Evolutionary conservation across 2,329 filamentous ascomycete species (phyloP), one percentile per base, ranked within the genome.

Genomic region (Chalaropsis thielavioides): DNA sequence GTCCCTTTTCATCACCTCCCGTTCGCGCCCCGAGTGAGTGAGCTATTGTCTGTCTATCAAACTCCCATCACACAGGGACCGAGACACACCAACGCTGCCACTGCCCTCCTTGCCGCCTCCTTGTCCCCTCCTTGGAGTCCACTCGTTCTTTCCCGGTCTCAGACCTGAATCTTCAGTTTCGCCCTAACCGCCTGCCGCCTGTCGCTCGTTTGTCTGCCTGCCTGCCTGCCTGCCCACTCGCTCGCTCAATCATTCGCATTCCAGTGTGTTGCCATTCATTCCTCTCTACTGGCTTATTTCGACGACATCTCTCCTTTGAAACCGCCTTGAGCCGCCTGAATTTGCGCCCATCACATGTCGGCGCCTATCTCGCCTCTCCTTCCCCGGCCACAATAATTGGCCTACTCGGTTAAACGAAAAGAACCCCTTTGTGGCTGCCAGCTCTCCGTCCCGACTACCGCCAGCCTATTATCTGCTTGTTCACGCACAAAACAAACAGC

Each of bases 271-370:
- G 3, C 13, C 11, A n/a, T 49, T n/a, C 44, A 56, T 31, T 56
- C 51, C 51, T 56, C 27, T 31, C 27, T 17, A 56, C 51, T 56
- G 51, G 51, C 51, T 56, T 56, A 56, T 56, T 56, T 56, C 51
- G 51, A 56, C 51, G 51, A 56, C 51, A 56, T 56, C 22, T 27
- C n/a, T 56, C 51, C 24, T 56, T 56, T 31, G 51, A 11, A 31
- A 56, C 41, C 22, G 31, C 31, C 31, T 31, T 15, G 11, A 56
- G 24, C 51, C 51, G 51, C 51, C 51, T 17, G 51, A n/a, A 15
- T 56, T 56, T 31, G 51, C 51, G 51, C 51, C 51, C 17, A 56
- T 17, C 19, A 27, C 22, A 6, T 17, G 51, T 31, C 15, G 51
- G 51, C 51, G 51, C 51, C 51, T 56, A 56, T 56, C 51, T 56